These are phyloP conservation scores for Pestalotiopsis sp. DNA, from an alignment of 2,329 filamentous ascomycete genomes.

Conservation along the genomic window DNA sequence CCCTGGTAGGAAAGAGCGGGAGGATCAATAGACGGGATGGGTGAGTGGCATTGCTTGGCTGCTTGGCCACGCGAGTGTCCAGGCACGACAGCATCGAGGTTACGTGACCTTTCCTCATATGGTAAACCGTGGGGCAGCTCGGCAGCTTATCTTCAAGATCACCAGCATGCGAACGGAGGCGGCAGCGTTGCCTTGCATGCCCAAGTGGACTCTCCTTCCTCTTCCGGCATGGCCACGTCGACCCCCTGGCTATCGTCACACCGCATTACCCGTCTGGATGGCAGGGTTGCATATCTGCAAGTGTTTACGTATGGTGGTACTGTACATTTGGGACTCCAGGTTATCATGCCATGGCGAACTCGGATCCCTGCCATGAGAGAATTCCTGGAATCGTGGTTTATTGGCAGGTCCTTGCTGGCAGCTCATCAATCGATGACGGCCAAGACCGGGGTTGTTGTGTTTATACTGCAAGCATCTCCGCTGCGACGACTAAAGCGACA, in stretches of 20 bases:
- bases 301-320: not conserved
- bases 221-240: not conserved
- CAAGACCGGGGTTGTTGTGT: not conserved
- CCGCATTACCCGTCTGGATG: not conserved
- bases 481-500: not conserved
- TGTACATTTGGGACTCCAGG: not conserved
- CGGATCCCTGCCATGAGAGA: not conserved
- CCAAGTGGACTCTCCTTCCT: not conserved
- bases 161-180: not conserved
- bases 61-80: not conserved
- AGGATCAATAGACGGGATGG: not conserved
- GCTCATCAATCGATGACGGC: not conserved
- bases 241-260: not conserved
- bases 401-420: not conserved
- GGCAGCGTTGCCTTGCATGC: not conserved
- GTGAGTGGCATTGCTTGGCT: not conserved
- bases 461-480: conserved; percentile 1
- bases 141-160: not conserved
- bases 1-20: not conserved
- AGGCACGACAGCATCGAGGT: not conserved
- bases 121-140: not conserved
- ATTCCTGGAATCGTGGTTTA: not conserved
- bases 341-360: not conserved
- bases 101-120: not conserved
- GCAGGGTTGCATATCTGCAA: not conserved